Conservation (phyloP, 2,329 filamentous ascomycete species). For the Colletotrichum nymphaeae region DNA sequence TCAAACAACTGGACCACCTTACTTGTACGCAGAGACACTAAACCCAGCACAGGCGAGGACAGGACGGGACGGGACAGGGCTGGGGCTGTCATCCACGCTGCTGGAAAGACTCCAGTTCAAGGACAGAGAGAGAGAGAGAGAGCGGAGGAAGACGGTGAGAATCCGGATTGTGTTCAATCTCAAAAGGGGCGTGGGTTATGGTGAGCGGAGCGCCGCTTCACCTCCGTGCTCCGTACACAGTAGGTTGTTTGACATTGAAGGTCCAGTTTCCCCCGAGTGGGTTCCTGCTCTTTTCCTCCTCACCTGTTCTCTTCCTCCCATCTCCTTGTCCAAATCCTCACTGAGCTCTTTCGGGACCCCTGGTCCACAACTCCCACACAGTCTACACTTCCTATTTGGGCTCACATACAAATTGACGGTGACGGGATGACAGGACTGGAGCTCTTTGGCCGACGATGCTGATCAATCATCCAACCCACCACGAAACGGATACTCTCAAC, state of each 20-base stretch:
- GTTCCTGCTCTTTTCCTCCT: not conserved
- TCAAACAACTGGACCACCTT: not conserved
- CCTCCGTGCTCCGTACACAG: constrained; percentile 42
- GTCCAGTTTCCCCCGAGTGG: constrained; percentile 33
- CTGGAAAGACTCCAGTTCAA: not conserved
- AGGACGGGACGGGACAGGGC: not conserved
- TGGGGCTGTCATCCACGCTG: not conserved
- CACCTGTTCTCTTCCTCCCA: not conserved
- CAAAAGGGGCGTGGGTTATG: constrained; percentile 21
- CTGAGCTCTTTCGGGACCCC: constrained; percentile 19
- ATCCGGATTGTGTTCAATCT: not conserved
- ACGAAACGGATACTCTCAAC: not conserved
- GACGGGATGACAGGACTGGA: constrained; percentile 24
- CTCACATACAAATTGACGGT: not conserved
- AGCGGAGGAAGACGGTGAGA: constrained; percentile 8
- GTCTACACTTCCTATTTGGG: constrained; percentile 25
- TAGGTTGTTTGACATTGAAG: constrained; percentile 52
- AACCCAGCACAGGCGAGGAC: not conserved
- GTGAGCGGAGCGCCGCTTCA: constrained; percentile 38
- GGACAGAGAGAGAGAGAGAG: constrained; percentile 19
- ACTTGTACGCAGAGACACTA: not conserved
- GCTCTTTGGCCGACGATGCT: not conserved
- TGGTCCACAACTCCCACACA: constrained; percentile 24
- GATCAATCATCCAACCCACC: not conserved
- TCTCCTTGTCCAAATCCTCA: not conserved